Conservation (phyloP, 768 basidiomycete species). For the Zangia roseola region DNA sequence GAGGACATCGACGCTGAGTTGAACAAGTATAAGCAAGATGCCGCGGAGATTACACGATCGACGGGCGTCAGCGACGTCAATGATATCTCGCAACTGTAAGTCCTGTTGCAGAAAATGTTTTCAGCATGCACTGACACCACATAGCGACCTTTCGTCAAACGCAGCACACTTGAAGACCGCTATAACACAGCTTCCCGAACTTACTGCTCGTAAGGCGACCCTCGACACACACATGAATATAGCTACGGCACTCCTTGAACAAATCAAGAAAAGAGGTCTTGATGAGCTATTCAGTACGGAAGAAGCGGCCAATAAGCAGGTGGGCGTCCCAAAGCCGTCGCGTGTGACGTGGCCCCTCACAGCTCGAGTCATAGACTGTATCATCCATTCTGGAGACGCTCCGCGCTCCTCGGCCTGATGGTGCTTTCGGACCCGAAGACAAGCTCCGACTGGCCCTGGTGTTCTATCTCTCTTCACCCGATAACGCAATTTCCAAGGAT, state of each 20-base stretch:
- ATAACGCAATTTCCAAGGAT: constrained; percentile 80
- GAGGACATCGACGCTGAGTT: constrained; percentile 94
- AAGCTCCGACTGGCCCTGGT: constrained; percentile 94
- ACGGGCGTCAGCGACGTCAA: constrained; percentile 96
- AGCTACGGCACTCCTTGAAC: constrained; percentile 89
- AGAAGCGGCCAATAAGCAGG: constrained; percentile 87
- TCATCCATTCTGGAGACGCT: constrained; percentile 82
- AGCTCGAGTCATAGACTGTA: constrained; percentile 51
- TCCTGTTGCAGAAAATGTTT: constrained; percentile 1
- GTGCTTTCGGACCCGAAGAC: constrained; percentile 70
- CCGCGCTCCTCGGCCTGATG: constrained; percentile 66
- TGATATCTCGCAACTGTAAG: constrained; percentile 92
- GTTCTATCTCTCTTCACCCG: constrained; percentile 87
- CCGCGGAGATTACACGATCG: constrained; percentile 93
- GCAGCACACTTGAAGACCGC: constrained; percentile 95
- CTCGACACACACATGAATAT: constrained; percentile 99
- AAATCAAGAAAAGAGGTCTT: constrained; percentile 91
- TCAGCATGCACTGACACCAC: constrained; percentile 6
- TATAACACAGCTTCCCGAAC: constrained; percentile 93
- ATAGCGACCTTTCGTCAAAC: constrained; percentile 84
- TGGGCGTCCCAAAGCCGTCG: constrained; percentile 25
- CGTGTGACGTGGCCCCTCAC: background rate
- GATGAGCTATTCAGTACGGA: constrained; percentile 98
- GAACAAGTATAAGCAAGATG: constrained; percentile 91
- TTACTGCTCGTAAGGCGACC: constrained; percentile 94